These are phyloP conservation scores for Ganoderma boninense DNA, from an alignment of 1,284 basidiomycete genomes.

Conservation along the genomic window DNA sequence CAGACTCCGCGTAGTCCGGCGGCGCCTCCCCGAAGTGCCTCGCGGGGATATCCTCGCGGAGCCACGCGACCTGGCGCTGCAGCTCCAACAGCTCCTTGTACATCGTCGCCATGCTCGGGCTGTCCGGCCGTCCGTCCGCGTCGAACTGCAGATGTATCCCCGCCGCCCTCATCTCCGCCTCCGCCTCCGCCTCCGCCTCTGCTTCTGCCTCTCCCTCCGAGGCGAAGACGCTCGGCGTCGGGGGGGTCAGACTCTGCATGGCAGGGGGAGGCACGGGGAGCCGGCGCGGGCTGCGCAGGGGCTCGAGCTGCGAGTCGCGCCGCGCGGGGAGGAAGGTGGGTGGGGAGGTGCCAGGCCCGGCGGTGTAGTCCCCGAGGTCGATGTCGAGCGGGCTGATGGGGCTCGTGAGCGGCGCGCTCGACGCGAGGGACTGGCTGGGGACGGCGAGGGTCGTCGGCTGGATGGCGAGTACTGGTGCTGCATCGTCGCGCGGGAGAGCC, in stretches of 20 bases:
- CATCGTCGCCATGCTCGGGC: conserved; percentile 9
- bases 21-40: conserved; percentile 4
- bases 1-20: not conserved
- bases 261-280: not conserved
- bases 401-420: not conserved
- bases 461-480: not conserved
- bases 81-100: conserved; percentile 1
- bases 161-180: not conserved
- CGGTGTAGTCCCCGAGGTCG: not conserved
- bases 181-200: not conserved
- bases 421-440: not conserved
- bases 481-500: not conserved
- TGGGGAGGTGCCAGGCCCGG: not conserved
- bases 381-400: not conserved
- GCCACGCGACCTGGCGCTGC: conserved; percentile 10
- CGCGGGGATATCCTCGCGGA: not conserved
- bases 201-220: not conserved
- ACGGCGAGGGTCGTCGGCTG: not conserved
- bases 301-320: conserved; percentile 8
- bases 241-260: not conserved
- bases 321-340: not conserved
- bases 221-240: too few relatives aligned
- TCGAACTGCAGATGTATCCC: not conserved
- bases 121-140: conserved; percentile 10
- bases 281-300: conserved; percentile 1